Evolutionary conservation across 768 basidiomycete genomes (phyloP).

Genomic region (Calocybe indica): DNA sequence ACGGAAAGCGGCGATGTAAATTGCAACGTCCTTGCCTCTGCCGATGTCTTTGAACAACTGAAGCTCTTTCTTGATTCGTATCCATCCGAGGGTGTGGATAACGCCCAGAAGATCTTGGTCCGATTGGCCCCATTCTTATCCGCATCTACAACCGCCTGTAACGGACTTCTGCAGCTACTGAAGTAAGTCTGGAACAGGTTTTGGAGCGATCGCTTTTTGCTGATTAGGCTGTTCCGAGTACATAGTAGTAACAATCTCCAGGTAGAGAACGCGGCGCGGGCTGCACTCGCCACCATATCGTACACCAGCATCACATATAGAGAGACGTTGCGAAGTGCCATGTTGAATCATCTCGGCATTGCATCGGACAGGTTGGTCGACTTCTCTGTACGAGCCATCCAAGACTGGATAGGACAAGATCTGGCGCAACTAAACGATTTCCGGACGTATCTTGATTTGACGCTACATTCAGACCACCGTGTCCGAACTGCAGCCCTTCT

Average conservation of each 20-base stretch:
- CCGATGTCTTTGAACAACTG: conserved; percentile 8
- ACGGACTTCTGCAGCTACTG: conserved; percentile 11
- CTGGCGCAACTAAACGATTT: conserved; percentile 12
- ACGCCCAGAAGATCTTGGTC: conserved; percentile 8
- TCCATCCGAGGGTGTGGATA: conserved; percentile 8
- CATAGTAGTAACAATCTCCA: neutral
- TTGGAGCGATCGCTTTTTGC: too few relatives aligned
- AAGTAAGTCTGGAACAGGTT: conserved; percentile 7
- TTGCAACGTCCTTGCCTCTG: conserved; percentile 7
- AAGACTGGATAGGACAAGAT: conserved; percentile 14
- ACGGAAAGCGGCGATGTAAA: conserved; percentile 7
- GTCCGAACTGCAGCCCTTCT: conserved; percentile 12
- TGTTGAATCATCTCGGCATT: conserved; percentile 7
- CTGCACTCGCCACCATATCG: conserved; percentile 10
- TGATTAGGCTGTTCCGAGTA: too few relatives aligned
- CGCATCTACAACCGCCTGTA: conserved; percentile 9
- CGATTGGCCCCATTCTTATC: conserved; percentile 11
- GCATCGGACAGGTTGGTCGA: conserved; percentile 10
- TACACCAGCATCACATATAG: conserved; percentile 8
- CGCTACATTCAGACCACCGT: conserved; percentile 8
- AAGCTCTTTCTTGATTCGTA: conserved; percentile 6
- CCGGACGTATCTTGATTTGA: conserved; percentile 8
- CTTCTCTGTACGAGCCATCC: conserved; percentile 9
- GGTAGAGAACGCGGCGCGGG: conserved; percentile 8
- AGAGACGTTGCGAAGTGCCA: conserved; percentile 9